Evolutionary conservation across 768 basidiomycete genomes (phyloP).

Genomic region (Erythrobasidium yunnanense): DNA sequence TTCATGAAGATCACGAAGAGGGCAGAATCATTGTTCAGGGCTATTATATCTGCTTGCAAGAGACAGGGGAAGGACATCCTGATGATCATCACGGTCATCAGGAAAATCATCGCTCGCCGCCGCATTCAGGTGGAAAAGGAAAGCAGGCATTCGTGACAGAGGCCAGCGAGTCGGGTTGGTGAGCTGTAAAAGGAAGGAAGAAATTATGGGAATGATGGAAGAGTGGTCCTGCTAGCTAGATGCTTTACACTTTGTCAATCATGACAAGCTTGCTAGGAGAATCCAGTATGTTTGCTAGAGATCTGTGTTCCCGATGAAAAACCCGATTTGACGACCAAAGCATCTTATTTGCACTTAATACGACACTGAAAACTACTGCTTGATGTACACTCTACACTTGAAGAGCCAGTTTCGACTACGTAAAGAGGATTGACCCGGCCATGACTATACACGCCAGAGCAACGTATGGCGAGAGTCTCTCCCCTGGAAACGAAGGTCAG

Average conservation of each 20-base stretch:
- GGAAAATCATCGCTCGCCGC: neutral
- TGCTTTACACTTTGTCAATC: too few species aligned
- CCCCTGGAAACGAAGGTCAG: conserved; percentile 50
- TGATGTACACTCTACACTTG: too few species aligned
- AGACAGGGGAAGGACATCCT: neutral
- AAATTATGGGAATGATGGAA: too few species aligned
- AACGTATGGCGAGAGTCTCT: conserved; percentile 91
- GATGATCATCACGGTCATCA: neutral
- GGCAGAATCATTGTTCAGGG: neutral
- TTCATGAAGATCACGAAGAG: neutral
- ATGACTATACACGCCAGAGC: conserved; percentile 83
- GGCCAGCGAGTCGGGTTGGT: neutral
- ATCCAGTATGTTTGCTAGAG: too few species aligned
- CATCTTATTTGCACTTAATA: too few species aligned
- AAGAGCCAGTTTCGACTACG: too few species aligned
- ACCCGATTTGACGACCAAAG: too few species aligned
- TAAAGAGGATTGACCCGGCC: conserved; percentile 68
- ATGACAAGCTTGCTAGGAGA: too few species aligned
- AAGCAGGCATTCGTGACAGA: neutral
- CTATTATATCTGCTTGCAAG: neutral
- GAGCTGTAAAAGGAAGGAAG: neutral
- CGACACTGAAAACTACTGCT: too few species aligned
- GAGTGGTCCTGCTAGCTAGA: too few species aligned
- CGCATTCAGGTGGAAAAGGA: neutral
- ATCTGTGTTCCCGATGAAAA: too few species aligned